Conservation (phyloP, 2,329 filamentous ascomycete species). For the Mycocentrospora acerina region DNA sequence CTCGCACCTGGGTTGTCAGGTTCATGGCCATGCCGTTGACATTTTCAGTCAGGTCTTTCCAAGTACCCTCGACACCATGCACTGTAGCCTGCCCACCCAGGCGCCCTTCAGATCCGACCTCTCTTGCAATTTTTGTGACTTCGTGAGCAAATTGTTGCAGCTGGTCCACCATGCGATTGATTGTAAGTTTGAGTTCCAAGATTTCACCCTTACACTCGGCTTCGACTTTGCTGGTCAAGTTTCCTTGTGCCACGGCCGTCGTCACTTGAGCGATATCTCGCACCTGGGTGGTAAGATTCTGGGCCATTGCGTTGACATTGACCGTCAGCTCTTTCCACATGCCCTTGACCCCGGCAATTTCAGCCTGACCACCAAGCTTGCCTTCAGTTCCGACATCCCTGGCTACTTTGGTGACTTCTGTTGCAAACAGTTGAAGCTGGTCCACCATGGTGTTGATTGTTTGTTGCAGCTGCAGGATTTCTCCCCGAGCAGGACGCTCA, state of each 20-base stretch:
- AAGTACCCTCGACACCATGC: conserved; percentile 55
- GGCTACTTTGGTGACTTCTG: conserved; percentile 65
- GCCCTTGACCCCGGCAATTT: conserved; percentile 65
- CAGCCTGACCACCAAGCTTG: conserved; percentile 63
- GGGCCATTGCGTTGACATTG: conserved; percentile 57
- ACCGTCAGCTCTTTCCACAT: conserved; percentile 65
- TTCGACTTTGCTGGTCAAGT: conserved; percentile 54
- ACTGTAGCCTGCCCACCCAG: conserved; percentile 56
- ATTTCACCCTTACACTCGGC: conserved; percentile 57
- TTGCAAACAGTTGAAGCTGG: conserved; percentile 65
- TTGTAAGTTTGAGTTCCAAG: conserved; percentile 53
- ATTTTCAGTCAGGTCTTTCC: conserved; percentile 57
- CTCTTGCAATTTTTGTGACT: conserved; percentile 55
- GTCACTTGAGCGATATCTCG: conserved; percentile 57
- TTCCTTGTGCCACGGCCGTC: conserved; percentile 54
- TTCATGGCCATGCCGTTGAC: conserved; percentile 58
- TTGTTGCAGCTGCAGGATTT: conserved; percentile 92
- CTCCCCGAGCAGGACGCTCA: conserved; percentile 86
- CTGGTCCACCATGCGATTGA: conserved; percentile 57
- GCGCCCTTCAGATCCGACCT: conserved; percentile 55
- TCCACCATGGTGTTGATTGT: conserved; percentile 74
- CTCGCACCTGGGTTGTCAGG: conserved; percentile 54
- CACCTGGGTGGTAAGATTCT: conserved; percentile 56
- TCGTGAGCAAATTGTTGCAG: conserved; percentile 55
- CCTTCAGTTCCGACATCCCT: conserved; percentile 66